A percentile compares a stretch with the other conserved stretches of the same genome.
Conservation (phyloP, 2,329 filamentous ascomycete species). For the Ophiostoma montium region DNA sequence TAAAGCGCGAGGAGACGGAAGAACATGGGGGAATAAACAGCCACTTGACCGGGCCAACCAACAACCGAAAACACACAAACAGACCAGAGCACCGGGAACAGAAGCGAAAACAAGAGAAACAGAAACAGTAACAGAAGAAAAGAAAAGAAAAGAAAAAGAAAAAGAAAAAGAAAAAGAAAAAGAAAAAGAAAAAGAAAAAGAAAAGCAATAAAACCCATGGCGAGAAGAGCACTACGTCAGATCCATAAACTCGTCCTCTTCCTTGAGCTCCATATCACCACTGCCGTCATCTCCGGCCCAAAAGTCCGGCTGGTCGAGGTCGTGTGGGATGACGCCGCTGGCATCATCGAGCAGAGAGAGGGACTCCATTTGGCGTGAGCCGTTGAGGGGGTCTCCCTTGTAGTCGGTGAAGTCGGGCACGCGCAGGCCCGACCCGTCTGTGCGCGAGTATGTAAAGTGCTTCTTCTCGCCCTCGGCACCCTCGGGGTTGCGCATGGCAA, state of each 20-base stretch:
- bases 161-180: background rate
- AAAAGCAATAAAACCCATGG: background rate
- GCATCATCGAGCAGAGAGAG: constrained; percentile 23
- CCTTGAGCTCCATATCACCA: constrained; percentile 37
- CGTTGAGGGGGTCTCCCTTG: constrained; percentile 60
- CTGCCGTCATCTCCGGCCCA: constrained; percentile 60
- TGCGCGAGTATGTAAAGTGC: constrained; percentile 66
- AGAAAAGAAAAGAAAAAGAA: constrained; percentile 12
- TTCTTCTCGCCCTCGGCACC: constrained; percentile 22
- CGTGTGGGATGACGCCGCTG: constrained; percentile 24
- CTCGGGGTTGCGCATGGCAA: constrained; percentile 68
- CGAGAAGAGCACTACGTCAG: background rate
- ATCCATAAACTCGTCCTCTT: constrained; percentile 15
- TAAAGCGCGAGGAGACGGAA: too few species aligned
- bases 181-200: constrained; percentile 9
- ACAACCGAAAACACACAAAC: background rate
- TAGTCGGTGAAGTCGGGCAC: constrained; percentile 91
- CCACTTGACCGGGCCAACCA: background rate
- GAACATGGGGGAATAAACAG: background rate
- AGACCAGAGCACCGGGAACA: too few species aligned
- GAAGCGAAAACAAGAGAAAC: background rate
- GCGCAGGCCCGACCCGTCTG: constrained; percentile 68
- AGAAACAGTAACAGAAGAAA: constrained; percentile 9
- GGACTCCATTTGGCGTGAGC: constrained; percentile 25
- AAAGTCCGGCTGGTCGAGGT: constrained; percentile 41